A percentile compares a stretch with the other conserved stretches of the same genome.
These are phyloP conservation scores for Vitis labrusca DNA, from an alignment of 164 flowering plant species.

Conservation along the genomic window DNA sequence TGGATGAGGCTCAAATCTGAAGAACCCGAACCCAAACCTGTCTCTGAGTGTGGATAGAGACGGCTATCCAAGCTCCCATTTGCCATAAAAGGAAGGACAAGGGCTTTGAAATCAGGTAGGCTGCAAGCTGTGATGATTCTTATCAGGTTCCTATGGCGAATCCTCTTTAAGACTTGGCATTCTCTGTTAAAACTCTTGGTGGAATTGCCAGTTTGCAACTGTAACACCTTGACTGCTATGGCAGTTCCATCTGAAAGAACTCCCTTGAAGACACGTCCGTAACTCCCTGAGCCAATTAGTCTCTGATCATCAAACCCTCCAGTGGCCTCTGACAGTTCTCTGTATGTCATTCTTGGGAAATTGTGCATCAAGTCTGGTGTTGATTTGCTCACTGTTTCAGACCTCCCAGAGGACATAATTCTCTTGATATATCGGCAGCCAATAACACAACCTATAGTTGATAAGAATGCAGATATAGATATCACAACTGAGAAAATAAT, in stretches of 20 bases:
- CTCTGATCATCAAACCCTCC: slow-evolving; percentile 33
- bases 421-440: slow-evolving; percentile 19
- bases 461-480: slow-evolving; percentile 22
- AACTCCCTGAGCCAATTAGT: slow-evolving; percentile 44
- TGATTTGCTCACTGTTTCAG: slow-evolving; percentile 13
- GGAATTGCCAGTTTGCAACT: slow-evolving; percentile 36
- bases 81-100: slow-evolving; percentile 53
- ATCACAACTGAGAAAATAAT: slow-evolving; percentile 26
- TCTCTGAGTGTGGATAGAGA: slow-evolving; percentile 30
- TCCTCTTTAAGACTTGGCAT: slow-evolving; percentile 50
- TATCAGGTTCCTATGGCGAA: slow-evolving; percentile 51
- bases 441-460: slow-evolving; percentile 31
- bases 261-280: slow-evolving; percentile 48
- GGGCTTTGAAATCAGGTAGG: slow-evolving; percentile 50
- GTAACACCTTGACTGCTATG: slow-evolving; percentile 49
- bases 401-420: slow-evolving; percentile 10
- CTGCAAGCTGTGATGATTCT: slow-evolving; percentile 51
- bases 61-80: slow-evolving; percentile 52
- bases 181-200: slow-evolving; percentile 50
- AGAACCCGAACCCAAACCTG: slow-evolving; percentile 23
- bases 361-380: slow-evolving; percentile 30
- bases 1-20: slow-evolving; percentile 37
- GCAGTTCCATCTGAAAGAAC: slow-evolving; percentile 31
- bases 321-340: slow-evolving; percentile 45
- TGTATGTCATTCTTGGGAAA: slow-evolving; percentile 38